Conservation (phyloP, 352 stramenopile species). For the Phytophthora megakarya region DNA sequence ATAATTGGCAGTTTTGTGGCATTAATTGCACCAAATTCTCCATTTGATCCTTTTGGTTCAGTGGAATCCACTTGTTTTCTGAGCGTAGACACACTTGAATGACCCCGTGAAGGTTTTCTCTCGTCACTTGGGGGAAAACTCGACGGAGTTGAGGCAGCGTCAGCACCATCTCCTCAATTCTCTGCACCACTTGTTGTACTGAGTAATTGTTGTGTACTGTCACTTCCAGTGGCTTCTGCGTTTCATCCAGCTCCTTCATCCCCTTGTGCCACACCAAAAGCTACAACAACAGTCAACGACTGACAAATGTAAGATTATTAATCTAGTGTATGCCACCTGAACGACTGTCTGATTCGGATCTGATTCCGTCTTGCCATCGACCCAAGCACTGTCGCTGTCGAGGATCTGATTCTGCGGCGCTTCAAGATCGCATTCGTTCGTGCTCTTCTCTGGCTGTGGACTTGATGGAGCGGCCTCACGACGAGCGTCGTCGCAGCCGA, state of each 20-base stretch:
- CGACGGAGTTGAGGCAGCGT: constrained; percentile 39
- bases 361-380: constrained; percentile 10
- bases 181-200: constrained; percentile 2
- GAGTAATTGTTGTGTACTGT: constrained; percentile 26
- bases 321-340: constrained; percentile 7
- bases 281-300: constrained; percentile 10
- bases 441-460: background rate
- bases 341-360: constrained; percentile 21
- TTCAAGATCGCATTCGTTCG: constrained; percentile 14
- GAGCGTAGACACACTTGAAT: constrained; percentile 54
- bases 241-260: constrained; percentile 26
- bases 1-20: constrained; percentile 44
- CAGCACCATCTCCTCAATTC: constrained; percentile 30
- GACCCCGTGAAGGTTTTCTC: constrained; percentile 30
- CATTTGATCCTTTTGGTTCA: constrained; percentile 24
- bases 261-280: constrained; percentile 36
- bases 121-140: constrained; percentile 43
- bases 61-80: constrained; percentile 44
- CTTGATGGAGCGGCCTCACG: background rate
- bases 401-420: constrained; percentile 29
- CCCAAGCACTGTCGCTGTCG: background rate
- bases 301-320: background rate
- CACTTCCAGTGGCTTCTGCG: constrained; percentile 41
- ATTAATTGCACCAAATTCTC: background rate
- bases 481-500: constrained; percentile 15